Conservation (phyloP, 192 early-diverging fungal genomes). For the Coemansia sp. region DNA sequence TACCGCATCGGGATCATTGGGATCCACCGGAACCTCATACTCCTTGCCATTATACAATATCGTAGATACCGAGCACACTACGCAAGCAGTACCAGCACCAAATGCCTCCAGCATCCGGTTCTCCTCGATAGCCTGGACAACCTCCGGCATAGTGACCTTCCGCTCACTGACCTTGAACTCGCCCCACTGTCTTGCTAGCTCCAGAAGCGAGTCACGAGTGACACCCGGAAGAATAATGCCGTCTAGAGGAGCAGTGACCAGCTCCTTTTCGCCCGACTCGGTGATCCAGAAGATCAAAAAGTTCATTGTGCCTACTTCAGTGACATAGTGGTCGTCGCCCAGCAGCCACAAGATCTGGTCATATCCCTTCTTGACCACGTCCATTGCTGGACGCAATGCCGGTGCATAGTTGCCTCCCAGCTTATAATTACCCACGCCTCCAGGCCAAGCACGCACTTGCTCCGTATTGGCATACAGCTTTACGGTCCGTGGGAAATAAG, state of each 20-base stretch:
- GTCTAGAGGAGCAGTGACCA: slow-evolving; percentile 90
- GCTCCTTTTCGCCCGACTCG: slow-evolving; percentile 75
- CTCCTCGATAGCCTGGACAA: slow-evolving; percentile 73
- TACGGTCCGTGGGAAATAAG: slow-evolving; percentile 91
- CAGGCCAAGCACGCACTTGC: slow-evolving; percentile 92
- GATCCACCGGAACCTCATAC: slow-evolving; percentile 83
- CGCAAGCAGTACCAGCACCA: slow-evolving; percentile 96
- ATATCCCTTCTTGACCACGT: slow-evolving; percentile 82
- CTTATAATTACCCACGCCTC: slow-evolving; percentile 93
- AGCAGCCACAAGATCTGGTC: slow-evolving; percentile 97
- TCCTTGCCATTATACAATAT: slow-evolving; percentile 74
- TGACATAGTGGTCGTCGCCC: slow-evolving; percentile 82
- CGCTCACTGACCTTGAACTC: slow-evolving; percentile 91
- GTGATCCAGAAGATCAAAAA: slow-evolving; percentile 89
- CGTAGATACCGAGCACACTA: slow-evolving; percentile 88
- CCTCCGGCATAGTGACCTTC: slow-evolving; percentile 76
- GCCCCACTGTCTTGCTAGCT: slow-evolving; percentile 74
- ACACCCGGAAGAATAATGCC: slow-evolving; percentile 96
- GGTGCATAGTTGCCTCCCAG: slow-evolving; percentile 72
- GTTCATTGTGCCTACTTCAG: slow-evolving; percentile 99
- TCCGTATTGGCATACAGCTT: slow-evolving; percentile 78
- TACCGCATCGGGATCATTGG: slow-evolving; percentile 73
- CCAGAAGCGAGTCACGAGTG: slow-evolving; percentile 90
- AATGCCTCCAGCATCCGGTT: slow-evolving; percentile 88
- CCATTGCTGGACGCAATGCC: slow-evolving; percentile 68